Percentiles rank a stretch among this genome's conserved stretches.
These are phyloP conservation scores for Tylopilus sp. DNA, from an alignment of 768 basidiomycete species.

Conservation along the genomic window DNA sequence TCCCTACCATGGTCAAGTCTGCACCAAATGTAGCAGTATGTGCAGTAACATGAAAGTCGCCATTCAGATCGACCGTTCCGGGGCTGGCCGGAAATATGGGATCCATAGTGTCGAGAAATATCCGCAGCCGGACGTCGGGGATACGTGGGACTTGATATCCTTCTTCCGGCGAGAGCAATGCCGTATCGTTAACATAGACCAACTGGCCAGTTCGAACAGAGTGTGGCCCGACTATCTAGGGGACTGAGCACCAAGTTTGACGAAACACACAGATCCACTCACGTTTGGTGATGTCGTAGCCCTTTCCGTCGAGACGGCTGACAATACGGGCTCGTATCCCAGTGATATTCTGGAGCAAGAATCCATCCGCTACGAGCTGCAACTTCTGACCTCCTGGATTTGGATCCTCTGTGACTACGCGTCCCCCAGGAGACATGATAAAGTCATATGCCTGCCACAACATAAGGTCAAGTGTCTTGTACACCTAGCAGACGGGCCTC, in stretches of 20 bases:
- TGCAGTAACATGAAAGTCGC: slow-evolving; percentile 53
- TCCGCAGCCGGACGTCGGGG: slow-evolving; percentile 54
- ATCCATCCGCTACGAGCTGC: slow-evolving; percentile 60
- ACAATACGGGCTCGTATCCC: slow-evolving; percentile 79
- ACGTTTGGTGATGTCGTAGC: slow-evolving; percentile 86
- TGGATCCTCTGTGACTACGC: slow-evolving; percentile 56
- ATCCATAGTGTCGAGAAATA: slow-evolving; percentile 54
- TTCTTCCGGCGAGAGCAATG: slow-evolving; percentile 38
- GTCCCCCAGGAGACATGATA: slow-evolving; percentile 62
- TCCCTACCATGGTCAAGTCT: slow-evolving; percentile 41
- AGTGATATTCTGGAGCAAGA: slow-evolving; percentile 69
- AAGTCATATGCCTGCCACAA: slow-evolving; percentile 72
- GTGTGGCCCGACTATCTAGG: slow-evolving; percentile 69
- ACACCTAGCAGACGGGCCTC: slow-evolving; percentile 26
- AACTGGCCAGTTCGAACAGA: slow-evolving; percentile 74
- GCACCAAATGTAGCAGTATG: slow-evolving; percentile 72
- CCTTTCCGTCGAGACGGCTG: slow-evolving; percentile 74
- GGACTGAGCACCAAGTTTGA: slow-evolving; percentile 3
- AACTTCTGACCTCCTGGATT: slow-evolving; percentile 69
- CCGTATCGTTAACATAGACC: slow-evolving; percentile 75
- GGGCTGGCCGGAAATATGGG: slow-evolving; percentile 41
- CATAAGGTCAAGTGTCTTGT: background rate
- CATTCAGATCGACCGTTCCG: slow-evolving; percentile 34
- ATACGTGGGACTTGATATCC: slow-evolving; percentile 14
- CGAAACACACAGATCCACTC: slow-evolving; percentile 25